These are phyloP conservation scores for Nevesoporus exiguus DNA, from an alignment of 768 basidiomycete species.

Conservation along the genomic window DNA sequence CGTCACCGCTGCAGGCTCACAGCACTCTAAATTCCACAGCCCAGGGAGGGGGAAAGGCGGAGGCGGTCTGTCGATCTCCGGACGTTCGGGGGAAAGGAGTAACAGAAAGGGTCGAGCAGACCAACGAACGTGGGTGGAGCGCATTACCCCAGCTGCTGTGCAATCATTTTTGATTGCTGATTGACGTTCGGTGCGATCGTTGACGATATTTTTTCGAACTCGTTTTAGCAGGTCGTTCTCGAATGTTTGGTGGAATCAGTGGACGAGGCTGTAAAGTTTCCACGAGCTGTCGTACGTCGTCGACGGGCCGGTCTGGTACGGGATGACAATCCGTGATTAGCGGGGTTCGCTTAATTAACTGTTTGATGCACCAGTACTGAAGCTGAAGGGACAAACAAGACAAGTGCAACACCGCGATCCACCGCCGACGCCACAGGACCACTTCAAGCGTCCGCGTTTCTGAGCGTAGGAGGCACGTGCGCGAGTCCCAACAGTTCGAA, in stretches of 20 bases:
- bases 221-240: neutral
- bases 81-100: neutral
- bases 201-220: neutral
- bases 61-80: too few species aligned
- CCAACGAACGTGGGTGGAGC: neutral
- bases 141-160: neutral
- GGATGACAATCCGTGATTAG: neutral
- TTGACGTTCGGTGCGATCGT: neutral
- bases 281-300: neutral
- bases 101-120: neutral
- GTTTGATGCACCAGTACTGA: neutral
- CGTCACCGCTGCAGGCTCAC: too few species aligned
- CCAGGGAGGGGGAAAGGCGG: too few species aligned
- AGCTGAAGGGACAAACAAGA: neutral
- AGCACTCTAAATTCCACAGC: too few species aligned
- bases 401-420: neutral
- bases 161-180: neutral
- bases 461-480: slow-evolving; percentile 65
- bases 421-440: slow-evolving; percentile 9
- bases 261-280: neutral
- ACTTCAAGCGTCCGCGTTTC: slow-evolving; percentile 64
- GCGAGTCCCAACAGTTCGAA: slow-evolving; percentile 68
- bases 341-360: neutral
- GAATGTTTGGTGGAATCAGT: neutral
- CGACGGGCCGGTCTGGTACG: neutral